Base-by-base conservation (phyloP, 2,329 filamentous ascomycete genomes). In the Fusarium pseudocircinatum region DNA sequence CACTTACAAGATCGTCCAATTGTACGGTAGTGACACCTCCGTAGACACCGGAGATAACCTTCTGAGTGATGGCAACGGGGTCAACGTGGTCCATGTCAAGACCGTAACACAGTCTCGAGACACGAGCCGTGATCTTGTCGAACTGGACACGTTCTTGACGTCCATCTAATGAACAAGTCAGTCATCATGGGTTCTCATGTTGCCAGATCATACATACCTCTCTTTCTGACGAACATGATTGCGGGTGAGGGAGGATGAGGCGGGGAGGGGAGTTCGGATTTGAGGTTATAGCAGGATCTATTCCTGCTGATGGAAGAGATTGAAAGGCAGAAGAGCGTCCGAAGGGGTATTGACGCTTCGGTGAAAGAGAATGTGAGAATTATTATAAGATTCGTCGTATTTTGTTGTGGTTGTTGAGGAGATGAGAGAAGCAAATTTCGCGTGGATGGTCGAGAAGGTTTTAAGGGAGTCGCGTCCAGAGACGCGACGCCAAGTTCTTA, bases 101-200 rank as follows among this genome's bases (percentile, higher is more conserved):
- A 76, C 96, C 96, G 84, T 99, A 99, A 90, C 96, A 99, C 81
- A 99, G 89, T 80, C 96, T 92, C 52, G 96, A 98, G 77, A 99
- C 96, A 85, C 96, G 95, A 79, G 96, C 96, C 81, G 96, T 98
- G 90, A 99, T 99, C 88, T 99, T 99, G 89, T 99, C 96, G 87
- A 99, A 99, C 84, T 99, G 96, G 75, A 99, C 96, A 84, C 96
- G 96, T 90, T 99, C 96, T 88, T 98, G 97, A 88, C 96, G 96
- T 86, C 96, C 96, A 90, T 99, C 96, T 98, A 63, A 22, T 24
- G 15, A 28, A 15, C 30, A 14, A n/a, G 78, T 83, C 64, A 85
- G 81, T 54, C 53, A 49, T 34, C 37, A 47, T 50, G 43, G 60
- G 43, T 42, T 28, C n/a, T 53, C n/a, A 49, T 44, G 46, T 47